phyloP scores from a whole-genome alignment of 352 stramenopile genomes.

The Phytophthora boehmeriae region DNA sequence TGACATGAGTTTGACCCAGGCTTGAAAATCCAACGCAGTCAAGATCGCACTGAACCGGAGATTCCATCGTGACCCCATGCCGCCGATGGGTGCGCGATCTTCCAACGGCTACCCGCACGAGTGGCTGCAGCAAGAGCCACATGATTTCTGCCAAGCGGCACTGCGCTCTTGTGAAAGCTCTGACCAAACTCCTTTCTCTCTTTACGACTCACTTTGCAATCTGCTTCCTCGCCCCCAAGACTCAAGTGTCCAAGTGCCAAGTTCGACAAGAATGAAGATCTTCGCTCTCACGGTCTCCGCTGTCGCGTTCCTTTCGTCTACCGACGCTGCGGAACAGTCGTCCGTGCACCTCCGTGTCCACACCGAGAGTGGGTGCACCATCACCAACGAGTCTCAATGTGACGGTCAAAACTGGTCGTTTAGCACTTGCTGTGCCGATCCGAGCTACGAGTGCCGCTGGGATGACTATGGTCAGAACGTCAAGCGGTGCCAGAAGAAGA shows the following conservation, averaged over 20 bases:
- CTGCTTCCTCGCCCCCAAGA: constrained; percentile 11
- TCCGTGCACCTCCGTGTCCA: constrained; percentile 25
- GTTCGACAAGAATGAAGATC: constrained; percentile 20
- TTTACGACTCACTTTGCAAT: not conserved
- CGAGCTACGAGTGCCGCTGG: constrained; percentile 43
- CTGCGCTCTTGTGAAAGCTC: too few relatives aligned
- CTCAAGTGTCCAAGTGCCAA: not conserved
- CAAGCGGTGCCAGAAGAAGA: constrained; percentile 25
- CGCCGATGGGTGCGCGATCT: too few relatives aligned
- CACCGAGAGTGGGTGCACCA: constrained; percentile 27
- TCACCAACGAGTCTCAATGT: constrained; percentile 40
- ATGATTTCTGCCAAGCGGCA: too few relatives aligned
- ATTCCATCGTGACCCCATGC: too few relatives aligned
- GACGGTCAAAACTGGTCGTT: constrained; percentile 37
- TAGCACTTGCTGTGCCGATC: constrained; percentile 35
- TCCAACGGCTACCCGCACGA: too few relatives aligned
- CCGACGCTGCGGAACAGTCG: constrained; percentile 13
- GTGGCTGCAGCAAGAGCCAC: too few relatives aligned
- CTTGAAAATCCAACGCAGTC: too few relatives aligned
- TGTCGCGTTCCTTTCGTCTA: constrained; percentile 4
- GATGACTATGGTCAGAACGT: constrained; percentile 39
- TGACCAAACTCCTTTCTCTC: too few relatives aligned
- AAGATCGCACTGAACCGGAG: too few relatives aligned
- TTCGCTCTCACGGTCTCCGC: constrained; percentile 8
- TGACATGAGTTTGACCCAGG: too few relatives aligned